These are phyloP conservation scores for Sugiyamaella grinbergsii DNA, from an alignment of 1,139 yeast species.

Conservation along the genomic window DNA sequence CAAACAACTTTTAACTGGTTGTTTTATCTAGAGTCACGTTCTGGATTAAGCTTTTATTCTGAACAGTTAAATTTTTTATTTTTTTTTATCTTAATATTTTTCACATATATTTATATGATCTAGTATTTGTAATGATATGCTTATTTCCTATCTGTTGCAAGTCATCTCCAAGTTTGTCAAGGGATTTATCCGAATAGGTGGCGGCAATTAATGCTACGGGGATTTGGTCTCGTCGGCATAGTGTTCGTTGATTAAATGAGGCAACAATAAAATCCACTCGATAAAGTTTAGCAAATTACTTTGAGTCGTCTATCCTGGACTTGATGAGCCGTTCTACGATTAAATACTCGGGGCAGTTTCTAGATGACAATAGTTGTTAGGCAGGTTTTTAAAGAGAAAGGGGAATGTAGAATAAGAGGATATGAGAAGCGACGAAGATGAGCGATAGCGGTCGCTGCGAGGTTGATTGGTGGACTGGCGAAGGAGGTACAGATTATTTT, in stretches of 20 bases:
- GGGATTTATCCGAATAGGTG: constrained; percentile 10
- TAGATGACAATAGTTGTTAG: not conserved
- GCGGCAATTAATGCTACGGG: constrained; percentile 10
- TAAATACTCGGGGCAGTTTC: constrained; percentile 4
- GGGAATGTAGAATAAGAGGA: constrained; percentile 4
- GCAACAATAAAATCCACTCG: constrained; percentile 6
- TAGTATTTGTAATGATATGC: not conserved
- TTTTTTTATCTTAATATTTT: not conserved
- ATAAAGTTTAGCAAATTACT: constrained; percentile 16
- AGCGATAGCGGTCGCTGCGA: constrained; percentile 3
- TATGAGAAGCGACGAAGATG: not conserved
- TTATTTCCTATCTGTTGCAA: not conserved
- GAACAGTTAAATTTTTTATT: not conserved
- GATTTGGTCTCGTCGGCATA: constrained; percentile 7
- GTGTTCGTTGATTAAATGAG: constrained; percentile 12
- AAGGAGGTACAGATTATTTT: not conserved
- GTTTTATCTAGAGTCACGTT: too few relatives aligned
- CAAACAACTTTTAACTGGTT: not conserved
- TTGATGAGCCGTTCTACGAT: not conserved
- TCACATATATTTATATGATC: constrained; percentile 13
- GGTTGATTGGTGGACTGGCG: constrained; percentile 8
- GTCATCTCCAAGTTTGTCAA: constrained; percentile 8
- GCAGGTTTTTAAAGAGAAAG: constrained; percentile 3
- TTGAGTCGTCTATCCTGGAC: constrained; percentile 4
- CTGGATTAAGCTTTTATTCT: not conserved